Conservation (phyloP, 2,329 filamentous ascomycete species). For the Nothopassalora personata region DNA sequence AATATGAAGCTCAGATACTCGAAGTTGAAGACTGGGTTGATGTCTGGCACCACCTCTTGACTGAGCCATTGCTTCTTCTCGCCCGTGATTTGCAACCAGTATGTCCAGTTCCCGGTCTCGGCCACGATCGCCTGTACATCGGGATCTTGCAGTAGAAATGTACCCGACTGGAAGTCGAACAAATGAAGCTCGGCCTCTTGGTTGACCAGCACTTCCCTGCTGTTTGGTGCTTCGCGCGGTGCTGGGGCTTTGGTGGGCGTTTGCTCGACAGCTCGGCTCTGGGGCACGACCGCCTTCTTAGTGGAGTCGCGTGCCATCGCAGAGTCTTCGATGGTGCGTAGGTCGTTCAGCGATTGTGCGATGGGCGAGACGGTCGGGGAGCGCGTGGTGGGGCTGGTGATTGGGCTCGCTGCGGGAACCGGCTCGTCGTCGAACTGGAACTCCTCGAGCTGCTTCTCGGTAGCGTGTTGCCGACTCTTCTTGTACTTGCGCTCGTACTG, state of each 20-base stretch:
- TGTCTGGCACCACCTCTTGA: conserved; percentile 77
- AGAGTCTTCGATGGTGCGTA: conserved; percentile 17
- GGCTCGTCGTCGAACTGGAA: conserved; percentile 69
- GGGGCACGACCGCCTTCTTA: conserved; percentile 26
- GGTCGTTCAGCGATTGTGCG: conserved; percentile 28
- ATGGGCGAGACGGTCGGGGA: conserved; percentile 32
- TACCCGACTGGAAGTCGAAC: conserved; percentile 81
- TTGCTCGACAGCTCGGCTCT: conserved; percentile 33
- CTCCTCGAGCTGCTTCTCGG: conserved; percentile 71
- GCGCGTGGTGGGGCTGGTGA: conserved; percentile 43
- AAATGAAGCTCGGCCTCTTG: conserved; percentile 83
- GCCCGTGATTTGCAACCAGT: conserved; percentile 84
- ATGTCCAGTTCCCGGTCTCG: conserved; percentile 86
- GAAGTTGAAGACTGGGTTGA: conserved; percentile 98
- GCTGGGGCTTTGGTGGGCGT: conserved; percentile 57
- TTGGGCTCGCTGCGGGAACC: conserved; percentile 56
- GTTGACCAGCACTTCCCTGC: conserved; percentile 66
- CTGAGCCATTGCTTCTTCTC: conserved; percentile 78
- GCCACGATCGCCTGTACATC: conserved; percentile 73
- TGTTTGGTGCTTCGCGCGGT: conserved; percentile 57
- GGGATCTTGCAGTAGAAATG: conserved; percentile 75
- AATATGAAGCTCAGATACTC: conserved; percentile 99
- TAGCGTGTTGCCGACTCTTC: conserved; percentile 71
- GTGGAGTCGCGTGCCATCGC: conserved; percentile 28
- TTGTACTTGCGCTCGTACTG: conserved; percentile 97